Evolutionary conservation across 2,329 filamentous ascomycete genomes (phyloP).

Genomic region (Delphinella strobiligena): DNA sequence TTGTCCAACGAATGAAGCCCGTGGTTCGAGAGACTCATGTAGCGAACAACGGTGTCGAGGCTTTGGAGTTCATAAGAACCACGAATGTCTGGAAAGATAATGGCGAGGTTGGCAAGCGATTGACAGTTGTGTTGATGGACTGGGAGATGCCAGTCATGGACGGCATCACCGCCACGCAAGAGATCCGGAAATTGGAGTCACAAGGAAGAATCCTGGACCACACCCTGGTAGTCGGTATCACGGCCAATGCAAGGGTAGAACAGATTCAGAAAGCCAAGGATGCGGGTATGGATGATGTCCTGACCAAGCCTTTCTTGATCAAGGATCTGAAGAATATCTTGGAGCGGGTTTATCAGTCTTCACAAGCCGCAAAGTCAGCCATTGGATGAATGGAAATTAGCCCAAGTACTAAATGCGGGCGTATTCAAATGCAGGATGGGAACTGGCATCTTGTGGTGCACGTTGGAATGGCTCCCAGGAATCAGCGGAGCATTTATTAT

Average conservation of each 20-base stretch:
- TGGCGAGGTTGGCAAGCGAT: background rate
- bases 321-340: too few relatives aligned
- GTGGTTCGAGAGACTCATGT: constrained; percentile 23
- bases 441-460: too few relatives aligned
- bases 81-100: constrained; percentile 11
- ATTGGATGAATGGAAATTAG: too few relatives aligned
- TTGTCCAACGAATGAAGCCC: constrained; percentile 26
- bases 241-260: constrained; percentile 63
- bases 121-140: constrained; percentile 54
- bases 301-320: constrained; percentile 10
- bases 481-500: too few relatives aligned
- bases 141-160: constrained; percentile 79
- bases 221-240: constrained; percentile 67
- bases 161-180: constrained; percentile 58
- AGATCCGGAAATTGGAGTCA: constrained; percentile 55
- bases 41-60: constrained; percentile 27
- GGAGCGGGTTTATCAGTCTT: too few relatives aligned
- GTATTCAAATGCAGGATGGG: too few relatives aligned
- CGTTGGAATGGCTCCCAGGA: too few relatives aligned
- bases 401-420: too few relatives aligned
- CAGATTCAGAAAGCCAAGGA: constrained; percentile 60
- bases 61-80: constrained; percentile 20
- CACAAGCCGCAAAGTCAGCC: too few relatives aligned
- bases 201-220: constrained; percentile 50
- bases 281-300: constrained; percentile 46